Conservation (phyloP, 2,329 filamentous ascomycete species). For the Trichoderma endophyticum region DNA sequence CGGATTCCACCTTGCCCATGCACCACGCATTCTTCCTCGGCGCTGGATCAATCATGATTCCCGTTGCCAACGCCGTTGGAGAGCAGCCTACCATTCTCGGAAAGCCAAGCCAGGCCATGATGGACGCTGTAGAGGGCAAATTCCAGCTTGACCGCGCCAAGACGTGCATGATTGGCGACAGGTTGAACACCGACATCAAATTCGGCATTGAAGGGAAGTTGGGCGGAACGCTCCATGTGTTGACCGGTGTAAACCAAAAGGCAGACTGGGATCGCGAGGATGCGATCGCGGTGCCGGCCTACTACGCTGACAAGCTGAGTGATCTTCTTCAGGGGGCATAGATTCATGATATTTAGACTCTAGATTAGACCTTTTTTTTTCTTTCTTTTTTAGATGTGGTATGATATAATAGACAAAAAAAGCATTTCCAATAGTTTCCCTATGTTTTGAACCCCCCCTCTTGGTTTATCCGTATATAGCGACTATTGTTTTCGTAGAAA, state of each 20-base stretch:
- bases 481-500: not conserved
- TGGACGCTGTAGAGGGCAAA: conserved; percentile 97
- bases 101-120: conserved; percentile 98
- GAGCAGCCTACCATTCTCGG: conserved; percentile 75
- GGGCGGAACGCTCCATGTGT: conserved; percentile 84
- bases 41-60: conserved; percentile 77
- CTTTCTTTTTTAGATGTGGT: conserved; percentile 5
- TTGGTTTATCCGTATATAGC: not conserved
- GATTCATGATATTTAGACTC: conserved; percentile 17
- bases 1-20: conserved; percentile 83
- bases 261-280: conserved; percentile 73
- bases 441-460: not conserved
- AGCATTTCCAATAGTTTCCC: not conserved
- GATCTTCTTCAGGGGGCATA: conserved; percentile 55
- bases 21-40: conserved; percentile 84
- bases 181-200: conserved; percentile 91
- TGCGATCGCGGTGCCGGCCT: conserved; percentile 68
- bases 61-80: conserved; percentile 68
- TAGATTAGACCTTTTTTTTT: conserved; percentile 5
- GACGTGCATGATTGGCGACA: conserved; percentile 94
- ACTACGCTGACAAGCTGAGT: conserved; percentile 79
- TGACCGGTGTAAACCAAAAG: conserved; percentile 86
- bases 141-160: conserved; percentile 80
- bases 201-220: conserved; percentile 90
- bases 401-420: conserved; percentile 7